Evolutionary conservation across 306 rosid species (phyloP).

Genomic region (Hippophae rhamnoides): DNA sequence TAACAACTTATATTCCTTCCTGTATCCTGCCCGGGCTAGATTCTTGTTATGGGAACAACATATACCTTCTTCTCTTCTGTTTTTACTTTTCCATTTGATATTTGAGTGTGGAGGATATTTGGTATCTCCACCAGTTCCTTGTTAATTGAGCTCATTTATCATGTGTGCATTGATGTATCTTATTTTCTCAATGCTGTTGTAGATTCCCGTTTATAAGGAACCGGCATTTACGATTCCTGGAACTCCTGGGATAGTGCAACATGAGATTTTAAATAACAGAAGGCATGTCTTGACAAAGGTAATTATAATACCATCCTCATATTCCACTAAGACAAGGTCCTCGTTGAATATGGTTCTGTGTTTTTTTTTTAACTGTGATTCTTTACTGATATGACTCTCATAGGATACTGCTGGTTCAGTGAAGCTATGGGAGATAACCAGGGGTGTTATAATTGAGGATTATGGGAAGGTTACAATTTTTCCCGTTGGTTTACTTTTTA

Average conservation of each 20-base stretch:
- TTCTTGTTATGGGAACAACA: background rate
- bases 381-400: slow-evolving; percentile 14
- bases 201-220: slow-evolving; percentile 91
- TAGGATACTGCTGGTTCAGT: slow-evolving; percentile 94
- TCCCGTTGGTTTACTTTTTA: slow-evolving; percentile 11
- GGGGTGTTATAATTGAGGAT: slow-evolving; percentile 75
- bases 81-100: slow-evolving; percentile 1
- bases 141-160: slow-evolving; percentile 1
- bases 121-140: background rate
- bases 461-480: slow-evolving; percentile 69
- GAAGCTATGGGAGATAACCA: slow-evolving; percentile 96
- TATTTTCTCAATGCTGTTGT: slow-evolving; percentile 19
- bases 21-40: too few relatives aligned
- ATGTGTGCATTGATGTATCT: slow-evolving; percentile 7
- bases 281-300: slow-evolving; percentile 97
- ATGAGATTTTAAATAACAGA: slow-evolving; percentile 88
- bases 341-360: slow-evolving; percentile 9
- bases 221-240: slow-evolving; percentile 68
- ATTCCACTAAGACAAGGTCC: slow-evolving; percentile 9
- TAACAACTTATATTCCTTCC: too few relatives aligned
- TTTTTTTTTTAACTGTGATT: slow-evolving; percentile 6
- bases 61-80: slow-evolving; percentile 2
- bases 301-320: slow-evolving; percentile 19
- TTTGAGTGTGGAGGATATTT: too few relatives aligned
- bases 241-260: slow-evolving; percentile 81